Percentiles rank a stretch among this genome's conserved stretches.
These are phyloP conservation scores for Chrysanthemum lavandulifolium DNA, from an alignment of 129 eudicot species.

Conservation along the genomic window DNA sequence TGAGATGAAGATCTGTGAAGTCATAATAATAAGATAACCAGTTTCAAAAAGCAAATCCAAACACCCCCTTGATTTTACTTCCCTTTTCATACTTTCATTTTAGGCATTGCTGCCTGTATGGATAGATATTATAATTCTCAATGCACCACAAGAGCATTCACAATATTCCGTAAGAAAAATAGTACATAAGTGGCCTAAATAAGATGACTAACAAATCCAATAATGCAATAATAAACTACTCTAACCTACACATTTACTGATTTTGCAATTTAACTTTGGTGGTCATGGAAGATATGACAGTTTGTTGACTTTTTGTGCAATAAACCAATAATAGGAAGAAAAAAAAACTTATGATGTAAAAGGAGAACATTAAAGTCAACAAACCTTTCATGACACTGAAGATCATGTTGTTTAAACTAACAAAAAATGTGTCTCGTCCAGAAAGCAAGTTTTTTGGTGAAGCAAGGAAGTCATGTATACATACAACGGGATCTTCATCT, in stretches of 20 bases:
- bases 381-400: constrained; percentile 71
- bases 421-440: constrained; percentile 71
- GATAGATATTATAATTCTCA: background rate
- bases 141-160: background rate
- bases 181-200: background rate
- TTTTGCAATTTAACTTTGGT: constrained; percentile 2
- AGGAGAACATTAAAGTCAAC: constrained; percentile 24
- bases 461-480: constrained; percentile 55
- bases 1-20: no score
- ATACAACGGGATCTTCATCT: constrained; percentile 61
- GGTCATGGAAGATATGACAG: background rate
- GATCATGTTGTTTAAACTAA: constrained; percentile 54
- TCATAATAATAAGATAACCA: no score
- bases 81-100: constrained; percentile 3
- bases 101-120: constrained; percentile 5
- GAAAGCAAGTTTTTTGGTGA: constrained; percentile 72
- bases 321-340: constrained; percentile 1
- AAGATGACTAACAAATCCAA: background rate
- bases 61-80: background rate
- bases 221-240: background rate
- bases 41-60: no score
- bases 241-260: background rate
- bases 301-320: background rate
- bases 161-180: background rate
- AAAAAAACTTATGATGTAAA: constrained; percentile 13